phyloP scores from a whole-genome alignment of 176 grass and related monocot species.

The Secale cereale region DNA sequence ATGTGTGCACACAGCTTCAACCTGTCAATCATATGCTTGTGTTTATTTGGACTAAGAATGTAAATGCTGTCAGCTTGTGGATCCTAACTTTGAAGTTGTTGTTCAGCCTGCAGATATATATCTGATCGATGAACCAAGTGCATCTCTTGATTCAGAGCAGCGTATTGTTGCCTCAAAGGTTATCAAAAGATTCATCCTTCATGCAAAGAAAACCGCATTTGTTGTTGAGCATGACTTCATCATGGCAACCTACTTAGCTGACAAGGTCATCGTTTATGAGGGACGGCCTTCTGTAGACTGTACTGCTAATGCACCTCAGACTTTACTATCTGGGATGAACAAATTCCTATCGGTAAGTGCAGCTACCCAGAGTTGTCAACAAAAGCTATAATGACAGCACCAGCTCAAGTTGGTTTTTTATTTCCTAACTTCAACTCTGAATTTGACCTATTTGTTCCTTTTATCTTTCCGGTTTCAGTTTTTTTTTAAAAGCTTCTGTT shows the following conservation, averaged over 20 bases:
- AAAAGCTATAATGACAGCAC: not conserved
- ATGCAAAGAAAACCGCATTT: slow-evolving; percentile 90
- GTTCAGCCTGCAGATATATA: slow-evolving; percentile 84
- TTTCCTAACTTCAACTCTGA: not conserved
- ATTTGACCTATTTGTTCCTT: not conserved
- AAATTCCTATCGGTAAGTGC: slow-evolving; percentile 73
- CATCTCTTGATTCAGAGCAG: slow-evolving; percentile 89
- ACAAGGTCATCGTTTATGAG: slow-evolving; percentile 90
- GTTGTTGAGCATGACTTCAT: slow-evolving; percentile 95
- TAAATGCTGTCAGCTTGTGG: not conserved
- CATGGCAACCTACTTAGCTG: slow-evolving; percentile 89
- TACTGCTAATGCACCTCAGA: slow-evolving; percentile 67
- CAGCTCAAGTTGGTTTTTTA: not conserved
- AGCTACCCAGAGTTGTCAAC: not conserved
- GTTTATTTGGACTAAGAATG: not conserved
- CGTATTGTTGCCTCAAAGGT: slow-evolving; percentile 82
- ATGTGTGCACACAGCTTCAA: not conserved
- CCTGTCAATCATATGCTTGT: not conserved
- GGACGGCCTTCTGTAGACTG: slow-evolving; percentile 71
- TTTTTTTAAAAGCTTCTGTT: not conserved
- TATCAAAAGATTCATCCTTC: slow-evolving; percentile 94
- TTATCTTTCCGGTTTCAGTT: not conserved
- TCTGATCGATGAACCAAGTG: slow-evolving; percentile 93
- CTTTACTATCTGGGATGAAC: slow-evolving; percentile 88
- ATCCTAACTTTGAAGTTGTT: slow-evolving; percentile 16